phyloP scores from a whole-genome alignment of 139 green algal species.

The Picochlorum sp. region DNA sequence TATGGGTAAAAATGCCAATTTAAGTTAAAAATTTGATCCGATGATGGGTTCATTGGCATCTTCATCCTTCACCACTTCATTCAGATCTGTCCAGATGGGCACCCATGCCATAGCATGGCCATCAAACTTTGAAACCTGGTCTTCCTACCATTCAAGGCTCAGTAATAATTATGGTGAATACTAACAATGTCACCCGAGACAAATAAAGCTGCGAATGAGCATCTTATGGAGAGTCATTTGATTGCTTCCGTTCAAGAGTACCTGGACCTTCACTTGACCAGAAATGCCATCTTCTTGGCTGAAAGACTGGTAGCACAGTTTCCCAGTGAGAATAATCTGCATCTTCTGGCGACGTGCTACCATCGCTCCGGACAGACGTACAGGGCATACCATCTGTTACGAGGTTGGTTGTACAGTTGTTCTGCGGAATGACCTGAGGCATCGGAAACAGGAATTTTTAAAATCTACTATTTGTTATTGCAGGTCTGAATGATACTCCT shows the following conservation, averaged over 20 bases:
- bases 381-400: slow-evolving; percentile 64
- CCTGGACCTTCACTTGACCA: slow-evolving; percentile 52
- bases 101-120: too few species aligned
- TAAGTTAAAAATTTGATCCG: too few species aligned
- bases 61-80: too few species aligned
- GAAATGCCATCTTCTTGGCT: slow-evolving; percentile 75
- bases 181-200: too few species aligned
- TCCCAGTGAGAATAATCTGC: slow-evolving; percentile 65
- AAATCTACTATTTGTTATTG: not conserved
- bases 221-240: slow-evolving; percentile 33
- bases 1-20: too few species aligned
- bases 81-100: too few species aligned
- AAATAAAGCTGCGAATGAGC: not conserved
- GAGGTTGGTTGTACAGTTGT: slow-evolving; percentile 26
- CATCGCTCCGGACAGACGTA: slow-evolving; percentile 62
- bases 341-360: slow-evolving; percentile 78
- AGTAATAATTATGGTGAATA: too few species aligned
- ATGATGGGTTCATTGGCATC: too few species aligned
- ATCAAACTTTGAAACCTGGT: too few species aligned
- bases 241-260: slow-evolving; percentile 47
- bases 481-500: slow-evolving; percentile 32
- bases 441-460: not conserved
- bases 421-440: not conserved
- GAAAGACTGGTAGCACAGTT: slow-evolving; percentile 71
- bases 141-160: too few species aligned